A percentile compares a stretch with the other conserved stretches of the same genome.
These are phyloP conservation scores for Zygosaccharomyces bailii DNA, from an alignment of 805 yeast genomes.

Conservation along the genomic window DNA sequence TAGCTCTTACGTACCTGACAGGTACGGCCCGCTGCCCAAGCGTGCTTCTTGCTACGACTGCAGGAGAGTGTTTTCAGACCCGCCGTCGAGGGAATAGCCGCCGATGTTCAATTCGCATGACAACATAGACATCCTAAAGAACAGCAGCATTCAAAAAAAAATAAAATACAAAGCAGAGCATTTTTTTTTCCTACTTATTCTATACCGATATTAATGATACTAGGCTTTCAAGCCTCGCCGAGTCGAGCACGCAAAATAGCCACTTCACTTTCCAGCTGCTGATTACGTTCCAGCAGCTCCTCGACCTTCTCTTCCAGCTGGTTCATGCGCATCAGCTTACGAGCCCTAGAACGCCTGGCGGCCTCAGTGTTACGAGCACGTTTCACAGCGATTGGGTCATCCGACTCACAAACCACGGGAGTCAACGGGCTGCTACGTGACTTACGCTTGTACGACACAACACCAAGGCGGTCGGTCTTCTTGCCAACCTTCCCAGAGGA, in stretches of 20 bases:
- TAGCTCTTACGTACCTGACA: constrained; percentile 5
- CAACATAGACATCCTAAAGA: neutral
- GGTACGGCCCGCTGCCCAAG: neutral
- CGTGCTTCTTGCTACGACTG: neutral
- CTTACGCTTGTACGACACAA: constrained; percentile 73
- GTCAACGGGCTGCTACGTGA: constrained; percentile 66
- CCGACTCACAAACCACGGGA: constrained; percentile 58
- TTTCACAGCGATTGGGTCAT: constrained; percentile 72
- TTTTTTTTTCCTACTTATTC: neutral
- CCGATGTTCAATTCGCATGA: too few species aligned
- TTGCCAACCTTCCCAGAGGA: constrained; percentile 5
- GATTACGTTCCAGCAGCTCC: constrained; percentile 55
- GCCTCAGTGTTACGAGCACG: constrained; percentile 96
- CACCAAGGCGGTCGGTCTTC: constrained; percentile 68
- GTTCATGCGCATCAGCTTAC: constrained; percentile 82
- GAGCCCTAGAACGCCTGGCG: constrained; percentile 91
- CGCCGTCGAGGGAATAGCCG: neutral
- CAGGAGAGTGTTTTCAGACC: neutral
- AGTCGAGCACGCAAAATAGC: neutral
- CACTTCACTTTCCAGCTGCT: constrained; percentile 60
- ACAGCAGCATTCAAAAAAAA: too few species aligned
- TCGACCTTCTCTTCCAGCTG: constrained; percentile 80
- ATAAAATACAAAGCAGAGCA: too few species aligned
- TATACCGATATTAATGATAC: neutral
- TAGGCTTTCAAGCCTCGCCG: neutral